Percentiles rank a stretch among this genome's conserved stretches.
These are phyloP conservation scores for Colletotrichum salicis DNA, from an alignment of 2,329 filamentous ascomycete species.

Conservation along the genomic window DNA sequence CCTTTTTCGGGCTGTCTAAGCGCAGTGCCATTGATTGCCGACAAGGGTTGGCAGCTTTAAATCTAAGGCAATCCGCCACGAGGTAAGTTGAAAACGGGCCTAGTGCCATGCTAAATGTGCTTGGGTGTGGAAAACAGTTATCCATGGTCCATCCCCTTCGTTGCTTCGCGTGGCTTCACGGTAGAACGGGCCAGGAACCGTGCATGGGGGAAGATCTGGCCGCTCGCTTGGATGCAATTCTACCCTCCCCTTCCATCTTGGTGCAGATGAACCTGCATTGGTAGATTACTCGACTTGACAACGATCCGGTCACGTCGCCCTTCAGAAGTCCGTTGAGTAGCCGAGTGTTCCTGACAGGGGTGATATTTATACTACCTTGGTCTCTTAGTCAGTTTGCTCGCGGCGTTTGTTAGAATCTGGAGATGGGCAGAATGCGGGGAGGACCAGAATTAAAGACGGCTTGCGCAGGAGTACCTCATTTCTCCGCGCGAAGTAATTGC, in stretches of 20 bases:
- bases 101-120: neutral
- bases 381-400: neutral
- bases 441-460: neutral
- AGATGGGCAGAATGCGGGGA: conserved; percentile 8
- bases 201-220: conserved; percentile 13
- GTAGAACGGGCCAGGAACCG: conserved; percentile 34
- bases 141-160: neutral
- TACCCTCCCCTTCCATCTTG: neutral
- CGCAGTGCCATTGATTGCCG: neutral
- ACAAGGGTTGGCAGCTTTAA: neutral
- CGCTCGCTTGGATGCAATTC: conserved; percentile 8
- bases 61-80: neutral
- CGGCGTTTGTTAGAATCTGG: neutral
- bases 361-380: neutral
- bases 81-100: neutral
- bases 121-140: neutral
- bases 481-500: conserved; percentile 24
- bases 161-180: conserved; percentile 1
- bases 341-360: conserved; percentile 7
- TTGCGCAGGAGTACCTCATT: neutral
- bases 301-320: neutral
- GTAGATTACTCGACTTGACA: neutral
- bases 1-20: neutral
- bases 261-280: conserved; percentile 10
- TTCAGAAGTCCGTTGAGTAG: neutral